Evolutionary conservation across 805 yeast species (phyloP), one percentile per base, ranked within the genome.

Genomic region (Candida pini): DNA sequence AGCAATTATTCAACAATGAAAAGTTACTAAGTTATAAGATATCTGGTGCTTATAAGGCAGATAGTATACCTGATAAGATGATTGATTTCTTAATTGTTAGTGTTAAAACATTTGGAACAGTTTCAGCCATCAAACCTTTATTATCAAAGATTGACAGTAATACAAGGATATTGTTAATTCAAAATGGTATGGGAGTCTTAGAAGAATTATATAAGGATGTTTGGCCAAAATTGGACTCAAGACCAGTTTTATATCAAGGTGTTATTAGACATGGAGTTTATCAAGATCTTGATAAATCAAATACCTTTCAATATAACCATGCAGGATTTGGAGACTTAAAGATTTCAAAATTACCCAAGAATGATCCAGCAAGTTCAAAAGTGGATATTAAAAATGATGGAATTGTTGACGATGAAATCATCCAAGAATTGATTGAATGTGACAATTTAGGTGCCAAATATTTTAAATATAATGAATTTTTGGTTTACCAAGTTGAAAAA

Each of bases 221-320:
- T 6, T 84, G 90, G 88, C 75, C 75, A 4, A 48, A 58, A 3
- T 20, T 33, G 2, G 47, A 43, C 0, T 28, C 41, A 1, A 54
- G 75, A 34, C 96, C 96, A 0, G 65, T 63, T 12, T 39, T 87
- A 5, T 75, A 68, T 49, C 83, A 78, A 50, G 96, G 89, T 35
- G 78, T 89, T 17, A 81, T 82, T 28, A 74, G 84, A 4, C 97
- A 90, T 56, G 97, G 96, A 9, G 85, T 81, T 1, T 81, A 71
- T 58, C 73, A 76, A 25, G 47, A 48, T 18, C 16, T 30, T 0
- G 43, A 33, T 3, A 34, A 50, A 15, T 24, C 26, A 1, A 41
- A 61, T 13, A 67, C 67, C 1, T 73, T 63, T 45, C 61, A 60
- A 12, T 73, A 66, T 41, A 64, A 64, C 22, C 94, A 82, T 58